Base-by-base conservation (phyloP, 352 stramenopile species). In the Pythium oligandrum region DNA sequence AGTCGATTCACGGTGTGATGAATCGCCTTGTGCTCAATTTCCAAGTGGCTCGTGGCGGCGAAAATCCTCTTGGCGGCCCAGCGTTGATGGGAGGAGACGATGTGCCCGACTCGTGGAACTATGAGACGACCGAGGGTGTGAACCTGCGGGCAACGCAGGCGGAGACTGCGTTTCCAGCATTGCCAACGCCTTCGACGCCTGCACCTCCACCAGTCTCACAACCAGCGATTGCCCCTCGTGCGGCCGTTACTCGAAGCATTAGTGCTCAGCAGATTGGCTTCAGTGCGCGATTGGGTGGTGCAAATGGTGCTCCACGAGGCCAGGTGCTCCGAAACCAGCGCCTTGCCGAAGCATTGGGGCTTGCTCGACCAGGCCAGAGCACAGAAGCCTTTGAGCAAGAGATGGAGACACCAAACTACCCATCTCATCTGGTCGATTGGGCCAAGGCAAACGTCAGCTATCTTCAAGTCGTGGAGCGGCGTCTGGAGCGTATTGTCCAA, bases 1-100 rank as follows among this genome's bases (percentile, higher is more conserved):
- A 81, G 48, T 75, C 73, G 30, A 70, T 82, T 34, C 86, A 96
- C 48, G 82, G 82, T 31, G 66, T 84, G 33, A 65, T 80, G 51
- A 89, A 90, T 38, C 79, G 78, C 3, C 64, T 91, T 35, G 71
- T 81, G 45, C 74, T 89, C 34, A 88, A 88, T 45, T 91, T 91
- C 48, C 77, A 86, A 56, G 78, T 91, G 7, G 77, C 75, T 4
- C 68, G 80, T 1, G 61, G 66, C 2, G 78, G 76, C 9, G 68
- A 72, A 39, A 88, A 88, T 42, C 76, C 74, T 5, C 61, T 88
- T n/a, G 64, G 64, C 48, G 74, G 74, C 4, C 55, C 48, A 17
- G 32, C 54, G 2, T 57, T 52, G 44, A 35, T 56, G 26, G 54
- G 40, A 33, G 52, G 58, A 2, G 72, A 74, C 35, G 71, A 72